Base-by-base conservation (phyloP, 495 filamentous ascomycete species). In the Chaetomium cochliodes region DNA sequence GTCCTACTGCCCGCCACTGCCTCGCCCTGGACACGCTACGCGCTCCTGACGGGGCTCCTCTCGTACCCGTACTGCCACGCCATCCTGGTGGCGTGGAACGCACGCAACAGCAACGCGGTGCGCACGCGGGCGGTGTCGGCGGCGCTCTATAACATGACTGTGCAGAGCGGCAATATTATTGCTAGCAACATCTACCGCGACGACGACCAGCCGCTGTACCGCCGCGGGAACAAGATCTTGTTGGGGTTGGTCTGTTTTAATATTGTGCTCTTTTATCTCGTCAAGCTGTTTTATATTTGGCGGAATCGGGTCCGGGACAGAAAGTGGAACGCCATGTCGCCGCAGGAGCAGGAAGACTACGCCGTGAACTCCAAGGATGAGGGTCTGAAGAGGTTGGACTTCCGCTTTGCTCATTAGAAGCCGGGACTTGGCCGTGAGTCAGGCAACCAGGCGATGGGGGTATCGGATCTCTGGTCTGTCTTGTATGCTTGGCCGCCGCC, bases 201-300 rank as follows among this genome's bases (percentile, higher is more conserved):
- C 67, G 76, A 92, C 88, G 88, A 80, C 75, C 46, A 88, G 90
- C 12, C 90, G 88, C 71, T 49, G 75, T 83, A 92, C 65, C 82
- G 82, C 23, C 82, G 80, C 0, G 90, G 90, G 0, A 91, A 92
- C 70, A 80, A 79, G 26, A 81, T 83, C 0, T 76, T 92, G 0
- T 78, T 92, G n/a, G 81, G 71, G 4, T 72, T 92, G 23, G 77
- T 73, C 37, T 30, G 28, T 30, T 23, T 77, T 26, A 66, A 70
- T 0, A 73, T 80, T 41, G 61, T 68, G 12, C 26, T 76, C 5
- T 77, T 78, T 57, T 8, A 77, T 1, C 57, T 75, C 39, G 76
- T 78, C 13, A 82, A 84, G 58, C 51, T 60, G 5, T 84, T 80
- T 44, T 84, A 41, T 58, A 57, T 78, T 11, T 73, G 70, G 69